These are phyloP conservation scores for Saccharomycopsis phalli DNA, from an alignment of 1,139 yeast genomes.

Conservation along the genomic window DNA sequence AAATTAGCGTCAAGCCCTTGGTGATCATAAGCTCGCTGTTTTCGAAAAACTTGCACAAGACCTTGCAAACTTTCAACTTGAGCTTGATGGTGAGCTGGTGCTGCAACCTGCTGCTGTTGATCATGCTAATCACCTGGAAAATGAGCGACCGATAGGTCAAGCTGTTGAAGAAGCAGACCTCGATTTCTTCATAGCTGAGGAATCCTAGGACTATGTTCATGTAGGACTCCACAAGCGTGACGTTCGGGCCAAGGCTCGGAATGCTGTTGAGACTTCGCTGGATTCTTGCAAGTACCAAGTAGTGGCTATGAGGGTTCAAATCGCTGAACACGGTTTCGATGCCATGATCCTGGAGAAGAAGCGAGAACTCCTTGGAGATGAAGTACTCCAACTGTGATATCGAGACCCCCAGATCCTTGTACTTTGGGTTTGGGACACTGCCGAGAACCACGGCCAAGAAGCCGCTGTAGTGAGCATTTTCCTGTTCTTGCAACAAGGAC, in stretches of 20 bases:
- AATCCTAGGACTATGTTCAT: conserved; percentile 14
- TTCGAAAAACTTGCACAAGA: conserved; percentile 13
- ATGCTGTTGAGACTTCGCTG: conserved; percentile 8
- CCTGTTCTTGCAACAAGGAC: conserved; percentile 28
- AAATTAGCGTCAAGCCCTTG: conserved; percentile 9
- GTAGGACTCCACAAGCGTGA: conserved; percentile 11
- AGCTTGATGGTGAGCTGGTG: conserved; percentile 7
- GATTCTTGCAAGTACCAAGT: conserved; percentile 8
- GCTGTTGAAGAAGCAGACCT: conserved; percentile 8
- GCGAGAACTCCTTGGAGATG: conserved; percentile 32
- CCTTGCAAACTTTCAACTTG: conserved; percentile 14
- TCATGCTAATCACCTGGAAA: conserved; percentile 9
- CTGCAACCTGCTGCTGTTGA: too few species aligned
- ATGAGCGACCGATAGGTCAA: conserved; percentile 8
- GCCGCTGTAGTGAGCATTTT: conserved; percentile 55
- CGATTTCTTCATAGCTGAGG: conserved; percentile 10
- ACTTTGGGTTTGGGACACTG: conserved; percentile 24
- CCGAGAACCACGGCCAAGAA: conserved; percentile 54
- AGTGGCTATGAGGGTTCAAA: conserved; percentile 29
- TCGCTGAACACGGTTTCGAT: conserved; percentile 42
- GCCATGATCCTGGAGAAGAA: conserved; percentile 40
- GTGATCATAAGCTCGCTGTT: conserved; percentile 4
- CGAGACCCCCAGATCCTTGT: conserved; percentile 24
- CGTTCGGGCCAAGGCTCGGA: background rate
- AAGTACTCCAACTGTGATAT: conserved; percentile 39